Evolutionary conservation across 1,139 yeast species (phyloP), one percentile per base, ranked within the genome.

Genomic region (Debaryomyces psychrophilus): DNA sequence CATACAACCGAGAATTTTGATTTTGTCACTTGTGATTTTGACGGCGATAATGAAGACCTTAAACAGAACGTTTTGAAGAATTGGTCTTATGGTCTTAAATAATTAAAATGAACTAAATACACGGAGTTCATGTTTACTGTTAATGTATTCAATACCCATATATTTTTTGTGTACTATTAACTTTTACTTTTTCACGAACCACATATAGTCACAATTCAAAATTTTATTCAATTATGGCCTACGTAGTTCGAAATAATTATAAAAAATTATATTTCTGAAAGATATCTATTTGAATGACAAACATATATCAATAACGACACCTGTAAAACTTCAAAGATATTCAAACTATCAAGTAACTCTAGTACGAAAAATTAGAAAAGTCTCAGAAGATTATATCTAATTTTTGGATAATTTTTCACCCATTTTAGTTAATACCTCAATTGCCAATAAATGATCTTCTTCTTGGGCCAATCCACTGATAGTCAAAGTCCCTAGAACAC

Each of bases 381-480:
- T 9, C 12, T 8, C 4, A 26, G 3, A 4, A 4, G 11, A 26
- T 26, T 5, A 9, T n/a, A 9, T 29, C 8, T 12, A 36, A 36
- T 6, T 15, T 11, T n/a, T 36, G 37, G 22, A 28, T 37, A 8
- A 17, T 26, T 29, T 20, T 20, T 20, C 5, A 5, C 22, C 22
- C 22, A 20, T 20, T 20, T 4, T 26, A 31, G 38, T 14, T 42
- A 48, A 61, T 49, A 54, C 57, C 57, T 52, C 60, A 42, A 67
- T 48, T n/a, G 68, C 78, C 44, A 76, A 59, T 41, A 62, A 61
- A 53, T 77, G 82, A 56, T 77, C 82, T 44, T 76, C 68, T 28
- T 68, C 69, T 51, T 76, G 79, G 3, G 73, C 69, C 53, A 82
- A 72, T 0, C 88, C 88, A 59, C 85, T 78, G 31, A 82, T 73